phyloP scores from a whole-genome alignment of 2,329 filamentous ascomycete genomes.

The Microthyrium microscopicum region DNA sequence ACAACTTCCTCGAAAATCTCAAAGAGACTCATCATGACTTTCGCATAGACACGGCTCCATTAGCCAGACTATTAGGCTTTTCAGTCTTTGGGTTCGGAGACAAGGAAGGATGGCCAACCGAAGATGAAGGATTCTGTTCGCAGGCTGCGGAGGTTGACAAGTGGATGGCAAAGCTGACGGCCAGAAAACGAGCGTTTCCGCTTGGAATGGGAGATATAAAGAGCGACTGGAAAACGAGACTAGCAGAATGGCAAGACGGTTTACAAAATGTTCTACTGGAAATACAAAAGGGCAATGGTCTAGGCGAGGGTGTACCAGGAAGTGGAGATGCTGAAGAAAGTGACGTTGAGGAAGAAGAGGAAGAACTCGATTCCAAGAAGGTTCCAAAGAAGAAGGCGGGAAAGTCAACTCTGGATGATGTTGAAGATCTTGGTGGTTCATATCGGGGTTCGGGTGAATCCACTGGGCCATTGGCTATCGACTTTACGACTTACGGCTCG shows the following conservation, averaged over 20 bases:
- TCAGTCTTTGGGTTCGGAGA: slow-evolving; percentile 92
- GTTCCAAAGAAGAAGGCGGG: slow-evolving; percentile 20
- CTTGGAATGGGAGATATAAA: slow-evolving; percentile 79
- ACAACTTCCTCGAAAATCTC: slow-evolving; percentile 73
- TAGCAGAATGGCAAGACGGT: slow-evolving; percentile 66
- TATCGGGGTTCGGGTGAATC: slow-evolving; percentile 10
- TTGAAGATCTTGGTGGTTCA: slow-evolving; percentile 61
- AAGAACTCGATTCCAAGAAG: slow-evolving; percentile 35
- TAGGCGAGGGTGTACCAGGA: slow-evolving; percentile 54
- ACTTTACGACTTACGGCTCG: slow-evolving; percentile 63
- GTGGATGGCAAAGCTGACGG: slow-evolving; percentile 94
- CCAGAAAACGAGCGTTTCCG: slow-evolving; percentile 71
- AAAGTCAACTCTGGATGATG: slow-evolving; percentile 43
- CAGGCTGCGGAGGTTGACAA: slow-evolving; percentile 82
- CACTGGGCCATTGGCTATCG: slow-evolving; percentile 48
- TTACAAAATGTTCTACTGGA: slow-evolving; percentile 54
- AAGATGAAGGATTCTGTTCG: slow-evolving; percentile 81
- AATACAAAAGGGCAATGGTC: slow-evolving; percentile 32
- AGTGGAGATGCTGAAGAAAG: slow-evolving; percentile 77
- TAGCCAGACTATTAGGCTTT: slow-evolving; percentile 65
- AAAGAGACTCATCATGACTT: slow-evolving; percentile 94
- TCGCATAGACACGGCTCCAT: slow-evolving; percentile 75
- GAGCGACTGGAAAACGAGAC: slow-evolving; percentile 45
- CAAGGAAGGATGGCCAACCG: slow-evolving; percentile 77
- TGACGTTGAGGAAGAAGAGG: slow-evolving; percentile 53